Base-by-base conservation (phyloP, 805 yeast species). In the Saccharomycopsis sp. region DNA sequence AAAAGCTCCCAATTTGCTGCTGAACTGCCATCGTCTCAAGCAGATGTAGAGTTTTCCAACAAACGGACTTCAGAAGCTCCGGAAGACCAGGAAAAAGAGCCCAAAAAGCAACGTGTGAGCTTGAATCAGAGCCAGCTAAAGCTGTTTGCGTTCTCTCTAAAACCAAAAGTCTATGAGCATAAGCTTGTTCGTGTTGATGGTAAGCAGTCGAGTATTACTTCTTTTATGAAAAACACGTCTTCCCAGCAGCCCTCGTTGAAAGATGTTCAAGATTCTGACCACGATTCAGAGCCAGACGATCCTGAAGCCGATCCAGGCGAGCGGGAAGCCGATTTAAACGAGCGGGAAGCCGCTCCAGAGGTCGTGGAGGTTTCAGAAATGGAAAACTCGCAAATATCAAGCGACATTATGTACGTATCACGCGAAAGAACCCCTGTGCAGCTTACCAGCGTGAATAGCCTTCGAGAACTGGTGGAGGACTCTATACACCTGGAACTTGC, bases 151-250 rank as follows among this genome's bases (percentile, higher is more conserved):
- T 44, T 44, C 9, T 44, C 50, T 2, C 53, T 60, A 2, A 64
- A 55, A 48, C 65, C 63, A 55, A 70, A 73, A 54, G 73, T 82
- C 50, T 82, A 80, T 63, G 94, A 86, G 63, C 79, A 85, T 64
- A 81, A 83, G 57, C 67, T 87, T 64, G 90, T 87, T 2, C 71
- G 96, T 60, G 86, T 89, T 0, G 94, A 88, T 66, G 77, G 83
- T 2, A 75, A 71, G 58, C 96, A 89, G 65, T 70, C 80, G 1
- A 82, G 79, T 29, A 68, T 84, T 23, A 75, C 82, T 0, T 64
- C 76, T 0, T 73, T 71, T 55, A 58, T 74, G 24, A 34, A 47
- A 29, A 21, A 57, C 61, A 24, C 44, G 60, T 12, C 59, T 70
- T 12, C 57, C 54, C n/a, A n/a, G n/a, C n/a, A n/a, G n/a, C n/a